Base-by-base conservation (phyloP, 306 rosid genomes). In the Hippophae rhamnoides region DNA sequence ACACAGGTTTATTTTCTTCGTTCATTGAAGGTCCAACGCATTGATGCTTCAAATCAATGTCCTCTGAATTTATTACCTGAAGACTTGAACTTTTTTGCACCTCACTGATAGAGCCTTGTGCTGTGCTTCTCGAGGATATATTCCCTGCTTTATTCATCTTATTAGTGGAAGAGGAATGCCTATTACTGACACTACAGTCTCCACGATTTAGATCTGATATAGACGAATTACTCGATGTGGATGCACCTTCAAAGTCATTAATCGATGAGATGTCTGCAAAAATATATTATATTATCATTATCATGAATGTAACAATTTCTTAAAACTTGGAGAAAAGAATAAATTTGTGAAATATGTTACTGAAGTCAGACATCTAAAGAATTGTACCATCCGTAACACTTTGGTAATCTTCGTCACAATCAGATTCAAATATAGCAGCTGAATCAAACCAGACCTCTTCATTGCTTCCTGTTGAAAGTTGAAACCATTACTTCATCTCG, bases 381-480 rank as follows among this genome's bases (percentile, higher is more conserved):
- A 68, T 4, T 53, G 47, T 84, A 93, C 99, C 99, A 64, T 88
- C 95, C 10, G 79, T 82, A 74, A 86, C 81, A 76, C 99, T 93
- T 47, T 67, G 90, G 73, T 69, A 88, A 53, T 93, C 99, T 54
- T 93, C 99, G 42, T 93, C 99, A 25, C 95, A 78, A 60, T 92
- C 99, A 1, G 97, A 93, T 58, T 88, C 99, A 41, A 93, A 81
- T 56, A 52, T 52, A 10, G 84, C 74, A 64, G 47, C 59, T 10
- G 99, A 71, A 80, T 93, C 99, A 74, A 82, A 93, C 97, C 97
- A 93, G 42, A 85, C 69, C 45, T 92, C 97, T 6, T 80, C 97
- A 55, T 23, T 66, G 60, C 76, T 69, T 73, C 78, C 97, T 73
- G 80, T 61, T 47, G 45, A n/a, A 57, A 49, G 80, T 61, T 47